phyloP scores from a whole-genome alignment of 2,329 filamentous ascomycete genomes.

The Colletotrichum sp. region DNA sequence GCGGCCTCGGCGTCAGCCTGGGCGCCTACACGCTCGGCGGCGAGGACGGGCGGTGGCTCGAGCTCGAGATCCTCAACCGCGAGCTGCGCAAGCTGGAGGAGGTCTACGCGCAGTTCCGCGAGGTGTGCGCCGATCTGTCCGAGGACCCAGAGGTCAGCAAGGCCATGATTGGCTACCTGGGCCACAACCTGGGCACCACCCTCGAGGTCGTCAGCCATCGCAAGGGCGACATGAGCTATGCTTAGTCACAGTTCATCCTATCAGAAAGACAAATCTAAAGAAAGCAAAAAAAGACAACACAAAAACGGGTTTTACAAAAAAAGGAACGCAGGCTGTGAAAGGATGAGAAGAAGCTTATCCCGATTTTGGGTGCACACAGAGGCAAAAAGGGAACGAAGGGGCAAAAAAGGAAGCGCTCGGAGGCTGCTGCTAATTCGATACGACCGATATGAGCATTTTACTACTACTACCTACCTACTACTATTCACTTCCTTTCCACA shows the following conservation, averaged over 20 bases:
- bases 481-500: not conserved
- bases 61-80: slow-evolving; percentile 52
- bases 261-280: not conserved
- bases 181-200: slow-evolving; percentile 46
- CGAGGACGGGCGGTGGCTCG: slow-evolving; percentile 52
- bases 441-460: slow-evolving; percentile 16
- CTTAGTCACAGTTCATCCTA: slow-evolving; percentile 11
- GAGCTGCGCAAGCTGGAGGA: slow-evolving; percentile 54
- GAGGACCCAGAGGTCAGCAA: slow-evolving; percentile 48
- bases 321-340: not conserved
- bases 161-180: slow-evolving; percentile 51
- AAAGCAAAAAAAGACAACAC: not conserved
- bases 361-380: not conserved
- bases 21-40: slow-evolving; percentile 49
- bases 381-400: not conserved
- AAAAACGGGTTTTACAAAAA: not conserved
- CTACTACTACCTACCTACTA: not conserved
- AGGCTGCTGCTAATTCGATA: not conserved
- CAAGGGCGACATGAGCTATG: slow-evolving; percentile 35
- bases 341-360: not conserved
- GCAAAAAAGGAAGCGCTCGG: not conserved
- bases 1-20: slow-evolving; percentile 42
- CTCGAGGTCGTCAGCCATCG: slow-evolving; percentile 45
- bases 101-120: slow-evolving; percentile 48
- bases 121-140: slow-evolving; percentile 43